These are phyloP conservation scores for Nidula niveotomentosa DNA, from an alignment of 1,284 basidiomycete species.

Conservation along the genomic window DNA sequence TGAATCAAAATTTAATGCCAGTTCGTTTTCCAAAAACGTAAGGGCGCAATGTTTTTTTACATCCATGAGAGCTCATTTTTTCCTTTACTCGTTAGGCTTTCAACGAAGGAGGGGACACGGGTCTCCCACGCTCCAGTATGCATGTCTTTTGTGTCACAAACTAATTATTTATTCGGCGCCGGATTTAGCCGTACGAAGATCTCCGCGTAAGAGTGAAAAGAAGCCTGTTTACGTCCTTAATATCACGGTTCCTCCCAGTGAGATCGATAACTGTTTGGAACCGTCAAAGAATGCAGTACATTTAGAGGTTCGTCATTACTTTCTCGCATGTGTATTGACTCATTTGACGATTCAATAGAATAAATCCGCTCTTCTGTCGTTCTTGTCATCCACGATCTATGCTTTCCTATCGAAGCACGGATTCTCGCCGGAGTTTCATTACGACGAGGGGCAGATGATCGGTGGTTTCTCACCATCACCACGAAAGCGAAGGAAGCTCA, in stretches of 20 bases:
- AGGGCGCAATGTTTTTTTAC: slow-evolving; percentile 6
- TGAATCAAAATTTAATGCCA: slow-evolving; percentile 63
- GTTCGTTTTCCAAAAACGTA: slow-evolving; percentile 73
- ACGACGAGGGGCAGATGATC: slow-evolving; percentile 12
- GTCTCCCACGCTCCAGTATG: slow-evolving; percentile 44
- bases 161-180: neutral
- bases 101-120: slow-evolving; percentile 56
- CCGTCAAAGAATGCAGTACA: slow-evolving; percentile 72
- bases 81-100: slow-evolving; percentile 44
- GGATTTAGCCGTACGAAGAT: slow-evolving; percentile 52
- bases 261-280: slow-evolving; percentile 78
- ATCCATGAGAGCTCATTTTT: neutral
- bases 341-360: slow-evolving; percentile 3
- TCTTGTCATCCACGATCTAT: slow-evolving; percentile 61
- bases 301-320: slow-evolving; percentile 52
- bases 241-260: slow-evolving; percentile 58
- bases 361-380: slow-evolving; percentile 40
- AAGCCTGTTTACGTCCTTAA: slow-evolving; percentile 83
- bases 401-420: slow-evolving; percentile 68
- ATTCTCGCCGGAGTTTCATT: slow-evolving; percentile 34
- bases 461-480: slow-evolving; percentile 22
- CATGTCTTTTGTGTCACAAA: slow-evolving; percentile 1
- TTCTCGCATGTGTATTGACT: neutral
- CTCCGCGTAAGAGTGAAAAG: slow-evolving; percentile 75
- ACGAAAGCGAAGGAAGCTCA: slow-evolving; percentile 38